phyloP scores from a whole-genome alignment of 2,329 filamentous ascomycete species.

The Penicillium sp. region DNA sequence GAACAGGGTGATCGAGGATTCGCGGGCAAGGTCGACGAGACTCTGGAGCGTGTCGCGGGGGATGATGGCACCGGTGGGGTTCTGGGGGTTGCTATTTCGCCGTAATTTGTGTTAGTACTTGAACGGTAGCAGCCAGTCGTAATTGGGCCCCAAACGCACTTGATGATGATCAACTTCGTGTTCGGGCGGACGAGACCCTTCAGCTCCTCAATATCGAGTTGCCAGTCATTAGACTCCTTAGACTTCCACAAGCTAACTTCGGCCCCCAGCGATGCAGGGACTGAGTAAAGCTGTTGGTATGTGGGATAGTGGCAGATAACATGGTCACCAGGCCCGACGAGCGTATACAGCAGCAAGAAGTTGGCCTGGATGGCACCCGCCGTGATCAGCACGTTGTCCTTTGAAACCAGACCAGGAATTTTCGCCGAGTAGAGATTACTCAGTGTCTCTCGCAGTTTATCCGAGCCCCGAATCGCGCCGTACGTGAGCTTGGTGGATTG shows the following conservation, averaged over 20 bases:
- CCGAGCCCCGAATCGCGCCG: slow-evolving; percentile 70
- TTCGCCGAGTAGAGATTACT: slow-evolving; percentile 65
- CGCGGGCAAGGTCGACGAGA: slow-evolving; percentile 64
- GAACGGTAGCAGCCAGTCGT: neutral
- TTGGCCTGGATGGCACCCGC: slow-evolving; percentile 84
- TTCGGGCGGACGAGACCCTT: slow-evolving; percentile 58
- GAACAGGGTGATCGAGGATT: slow-evolving; percentile 66
- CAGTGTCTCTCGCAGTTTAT: slow-evolving; percentile 64
- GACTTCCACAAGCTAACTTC: slow-evolving; percentile 77
- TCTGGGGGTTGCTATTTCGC: slow-evolving; percentile 69
- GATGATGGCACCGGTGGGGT: slow-evolving; percentile 65
- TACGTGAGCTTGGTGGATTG: slow-evolving; percentile 66
- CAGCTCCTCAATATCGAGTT: slow-evolving; percentile 67
- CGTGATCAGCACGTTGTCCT: slow-evolving; percentile 71
- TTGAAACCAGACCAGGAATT: slow-evolving; percentile 48
- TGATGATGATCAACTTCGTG: slow-evolving; percentile 63
- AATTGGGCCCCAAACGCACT: slow-evolving; percentile 35
- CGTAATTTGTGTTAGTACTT: neutral
- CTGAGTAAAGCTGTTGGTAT: slow-evolving; percentile 79
- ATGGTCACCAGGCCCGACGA: slow-evolving; percentile 76
- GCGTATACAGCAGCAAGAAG: slow-evolving; percentile 70
- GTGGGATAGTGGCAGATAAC: slow-evolving; percentile 85
- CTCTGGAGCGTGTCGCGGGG: slow-evolving; percentile 60
- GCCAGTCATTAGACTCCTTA: slow-evolving; percentile 63
- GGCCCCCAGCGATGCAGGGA: slow-evolving; percentile 73